A percentile compares a stretch with the other conserved stretches of the same genome.
These are phyloP conservation scores for Xylaria sp. DNA, from an alignment of 2,329 filamentous ascomycete genomes.

Conservation along the genomic window DNA sequence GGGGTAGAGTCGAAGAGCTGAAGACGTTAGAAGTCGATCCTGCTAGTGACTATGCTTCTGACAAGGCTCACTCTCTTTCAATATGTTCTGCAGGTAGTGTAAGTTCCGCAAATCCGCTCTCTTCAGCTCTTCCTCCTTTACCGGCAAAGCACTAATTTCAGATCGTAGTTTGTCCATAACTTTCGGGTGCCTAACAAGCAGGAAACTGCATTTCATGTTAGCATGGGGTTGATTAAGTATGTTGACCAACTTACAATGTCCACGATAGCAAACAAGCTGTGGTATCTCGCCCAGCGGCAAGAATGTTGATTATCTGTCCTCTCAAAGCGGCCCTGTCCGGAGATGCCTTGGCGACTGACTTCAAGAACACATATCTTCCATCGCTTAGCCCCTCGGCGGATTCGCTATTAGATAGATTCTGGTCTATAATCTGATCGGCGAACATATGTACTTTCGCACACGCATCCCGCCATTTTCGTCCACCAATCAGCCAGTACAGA, in stretches of 20 bases:
- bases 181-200: constrained; percentile 41
- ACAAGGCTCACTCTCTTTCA: constrained; percentile 42
- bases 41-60: background rate
- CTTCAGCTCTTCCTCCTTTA: constrained; percentile 33
- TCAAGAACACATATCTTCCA: constrained; percentile 41
- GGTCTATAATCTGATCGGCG: constrained; percentile 43
- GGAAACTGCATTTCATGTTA: constrained; percentile 35
- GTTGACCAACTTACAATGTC: constrained; percentile 40
- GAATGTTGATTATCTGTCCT: constrained; percentile 46
- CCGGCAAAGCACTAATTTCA: constrained; percentile 39
- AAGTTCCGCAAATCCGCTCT: constrained; percentile 39
- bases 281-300: constrained; percentile 45
- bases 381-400: constrained; percentile 22
- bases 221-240: background rate
- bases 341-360: constrained; percentile 38
- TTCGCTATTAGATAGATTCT: constrained; percentile 36
- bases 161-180: constrained; percentile 41
- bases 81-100: constrained; percentile 42
- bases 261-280: constrained; percentile 45
- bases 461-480: constrained; percentile 35
- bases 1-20: constrained; percentile 44
- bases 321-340: constrained; percentile 39
- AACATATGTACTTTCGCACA: constrained; percentile 42
- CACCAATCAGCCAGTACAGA: constrained; percentile 42
- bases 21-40: constrained; percentile 8